phyloP scores from a whole-genome alignment of 2,329 filamentous ascomycete genomes.

The Colletotrichum incanum region DNA sequence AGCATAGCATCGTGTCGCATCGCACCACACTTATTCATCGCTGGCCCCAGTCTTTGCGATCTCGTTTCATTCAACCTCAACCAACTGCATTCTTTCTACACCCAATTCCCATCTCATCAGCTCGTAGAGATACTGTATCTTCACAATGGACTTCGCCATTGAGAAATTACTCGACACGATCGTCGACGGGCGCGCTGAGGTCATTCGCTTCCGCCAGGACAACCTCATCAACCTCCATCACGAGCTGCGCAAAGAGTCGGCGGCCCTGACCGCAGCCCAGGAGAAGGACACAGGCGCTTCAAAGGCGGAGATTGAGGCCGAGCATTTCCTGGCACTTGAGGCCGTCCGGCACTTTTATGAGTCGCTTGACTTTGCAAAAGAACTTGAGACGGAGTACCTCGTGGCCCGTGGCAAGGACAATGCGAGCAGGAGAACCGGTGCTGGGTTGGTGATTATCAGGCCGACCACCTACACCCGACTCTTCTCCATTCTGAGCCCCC shows the following conservation, averaged over 20 bases:
- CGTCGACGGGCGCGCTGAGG: conserved; percentile 61
- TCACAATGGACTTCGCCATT: conserved; percentile 28
- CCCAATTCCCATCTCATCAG: not conserved
- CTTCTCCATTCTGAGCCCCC: conserved; percentile 47
- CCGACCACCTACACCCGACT: conserved; percentile 46
- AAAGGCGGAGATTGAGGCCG: conserved; percentile 50
- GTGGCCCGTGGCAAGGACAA: conserved; percentile 42
- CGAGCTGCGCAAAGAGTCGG: conserved; percentile 52
- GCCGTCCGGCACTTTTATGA: conserved; percentile 57
- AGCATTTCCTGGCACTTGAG: conserved; percentile 58
- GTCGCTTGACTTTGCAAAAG: conserved; percentile 52
- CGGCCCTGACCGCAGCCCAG: conserved; percentile 57
- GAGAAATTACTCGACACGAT: conserved; percentile 56
- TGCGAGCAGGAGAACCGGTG: conserved; percentile 25
- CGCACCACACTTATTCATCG: not conserved
- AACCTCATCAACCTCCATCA: conserved; percentile 62
- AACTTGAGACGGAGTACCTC: conserved; percentile 46
- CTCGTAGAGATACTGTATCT: not conserved
- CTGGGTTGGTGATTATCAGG: conserved; percentile 48
- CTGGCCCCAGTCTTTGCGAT: not conserved
- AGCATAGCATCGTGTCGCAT: conserved; percentile 18
- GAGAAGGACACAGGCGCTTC: conserved; percentile 53
- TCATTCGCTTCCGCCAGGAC: conserved; percentile 61
- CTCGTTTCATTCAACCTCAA: not conserved
- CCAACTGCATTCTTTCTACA: not conserved